phyloP scores from a whole-genome alignment of 306 rosid species.

The Biancaea sappan region DNA sequence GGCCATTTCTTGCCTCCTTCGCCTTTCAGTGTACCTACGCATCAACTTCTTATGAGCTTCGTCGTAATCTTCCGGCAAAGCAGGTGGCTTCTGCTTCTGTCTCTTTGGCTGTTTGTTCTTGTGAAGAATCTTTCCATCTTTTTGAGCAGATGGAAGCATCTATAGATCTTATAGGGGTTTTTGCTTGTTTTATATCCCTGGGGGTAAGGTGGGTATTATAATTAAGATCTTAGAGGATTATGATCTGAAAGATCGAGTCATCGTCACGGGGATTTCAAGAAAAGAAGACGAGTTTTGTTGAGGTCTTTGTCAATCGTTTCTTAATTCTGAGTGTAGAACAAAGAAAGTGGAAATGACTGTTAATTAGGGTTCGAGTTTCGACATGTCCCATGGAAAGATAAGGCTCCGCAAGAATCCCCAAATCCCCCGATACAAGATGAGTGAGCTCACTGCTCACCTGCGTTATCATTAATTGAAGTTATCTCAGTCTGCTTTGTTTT shows the following conservation, averaged over 20 bases:
- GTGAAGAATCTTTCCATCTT: slow-evolving; percentile 23
- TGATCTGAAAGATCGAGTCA: slow-evolving; percentile 39
- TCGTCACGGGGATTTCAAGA: slow-evolving; percentile 42
- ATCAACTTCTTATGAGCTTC: slow-evolving; percentile 31
- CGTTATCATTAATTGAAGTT: background rate
- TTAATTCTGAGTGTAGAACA: background rate
- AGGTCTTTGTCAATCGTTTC: too few species aligned
- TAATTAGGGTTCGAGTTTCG: slow-evolving; percentile 38
- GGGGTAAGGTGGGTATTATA: slow-evolving; percentile 36
- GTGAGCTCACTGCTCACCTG: background rate
- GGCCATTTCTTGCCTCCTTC: slow-evolving; percentile 59
- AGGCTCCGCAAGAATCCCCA: background rate
- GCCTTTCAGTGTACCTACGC: slow-evolving; percentile 49
- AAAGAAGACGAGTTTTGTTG: slow-evolving; percentile 19
- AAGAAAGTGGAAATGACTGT: slow-evolving; percentile 13
- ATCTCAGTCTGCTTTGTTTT: background rate
- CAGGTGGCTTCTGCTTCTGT: slow-evolving; percentile 11
- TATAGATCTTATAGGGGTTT: slow-evolving; percentile 31
- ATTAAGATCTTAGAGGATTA: slow-evolving; percentile 7
- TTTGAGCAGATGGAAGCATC: slow-evolving; percentile 11
- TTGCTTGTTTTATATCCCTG: background rate
- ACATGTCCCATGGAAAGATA: background rate
- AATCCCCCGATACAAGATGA: background rate
- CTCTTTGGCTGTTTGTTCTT: slow-evolving; percentile 2
- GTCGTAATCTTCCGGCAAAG: slow-evolving; percentile 10